Conservation (phyloP, 495 filamentous ascomycete species). For the Penicillium goetzii region DNA sequence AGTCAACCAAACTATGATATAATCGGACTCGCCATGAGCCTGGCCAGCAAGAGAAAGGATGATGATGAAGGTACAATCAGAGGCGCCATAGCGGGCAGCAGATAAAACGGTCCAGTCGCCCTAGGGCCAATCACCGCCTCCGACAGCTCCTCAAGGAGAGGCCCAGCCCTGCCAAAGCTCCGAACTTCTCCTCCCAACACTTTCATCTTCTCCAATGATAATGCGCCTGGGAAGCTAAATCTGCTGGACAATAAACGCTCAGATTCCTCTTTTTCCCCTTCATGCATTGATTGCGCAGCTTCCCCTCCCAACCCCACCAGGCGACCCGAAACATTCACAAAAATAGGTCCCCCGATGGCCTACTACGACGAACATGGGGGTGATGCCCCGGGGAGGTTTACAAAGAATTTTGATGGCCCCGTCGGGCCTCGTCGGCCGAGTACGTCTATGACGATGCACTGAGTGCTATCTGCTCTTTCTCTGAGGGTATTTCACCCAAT, state of each 20-base stretch:
- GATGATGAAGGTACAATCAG: slow-evolving; percentile 19
- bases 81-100: slow-evolving; percentile 13
- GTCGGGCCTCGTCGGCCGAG: slow-evolving; percentile 48
- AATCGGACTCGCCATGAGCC: background rate
- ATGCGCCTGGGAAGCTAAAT: slow-evolving; percentile 5
- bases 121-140: slow-evolving; percentile 27
- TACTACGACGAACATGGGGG: slow-evolving; percentile 48
- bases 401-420: slow-evolving; percentile 44
- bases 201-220: slow-evolving; percentile 16
- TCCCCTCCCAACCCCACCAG: background rate
- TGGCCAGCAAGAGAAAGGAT: slow-evolving; percentile 3
- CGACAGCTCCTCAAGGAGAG: slow-evolving; percentile 16
- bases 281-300: slow-evolving; percentile 1
- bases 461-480: background rate
- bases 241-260: slow-evolving; percentile 8
- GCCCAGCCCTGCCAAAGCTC: slow-evolving; percentile 24
- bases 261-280: background rate
- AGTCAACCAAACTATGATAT: slow-evolving; percentile 2
- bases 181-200: slow-evolving; percentile 23
- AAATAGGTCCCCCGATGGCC: slow-evolving; percentile 38
- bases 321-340: background rate
- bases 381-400: slow-evolving; percentile 39
- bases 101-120: slow-evolving; percentile 4
- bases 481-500: background rate
- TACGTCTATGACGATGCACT: slow-evolving; percentile 30